phyloP scores from a whole-genome alignment of 1,139 yeast genomes.

The Eremothecium gossypii region DNA sequence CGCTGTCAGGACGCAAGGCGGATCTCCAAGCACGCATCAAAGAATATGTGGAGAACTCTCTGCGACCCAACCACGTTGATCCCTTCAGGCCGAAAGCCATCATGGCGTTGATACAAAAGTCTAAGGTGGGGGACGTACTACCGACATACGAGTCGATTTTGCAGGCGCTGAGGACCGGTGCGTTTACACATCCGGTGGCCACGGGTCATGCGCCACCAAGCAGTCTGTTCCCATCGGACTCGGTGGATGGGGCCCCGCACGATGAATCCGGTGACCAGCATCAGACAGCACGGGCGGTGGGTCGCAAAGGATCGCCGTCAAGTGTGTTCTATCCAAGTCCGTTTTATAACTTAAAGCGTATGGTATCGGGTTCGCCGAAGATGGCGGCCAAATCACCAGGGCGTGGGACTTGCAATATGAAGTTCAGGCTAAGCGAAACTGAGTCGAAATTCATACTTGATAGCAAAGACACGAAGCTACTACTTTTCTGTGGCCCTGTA shows the following conservation, averaged over 20 bases:
- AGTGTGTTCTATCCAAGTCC: slow-evolving; percentile 27
- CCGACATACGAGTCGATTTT: slow-evolving; percentile 34
- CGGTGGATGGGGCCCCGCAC: background rate
- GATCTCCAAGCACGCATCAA: slow-evolving; percentile 42
- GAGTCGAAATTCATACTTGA: slow-evolving; percentile 32
- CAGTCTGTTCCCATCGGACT: slow-evolving; percentile 1
- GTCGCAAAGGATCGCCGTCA: background rate
- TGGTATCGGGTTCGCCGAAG: slow-evolving; percentile 41
- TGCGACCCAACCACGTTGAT: slow-evolving; percentile 34
- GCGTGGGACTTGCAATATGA: slow-evolving; percentile 35
- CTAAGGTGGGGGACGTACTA: slow-evolving; percentile 31
- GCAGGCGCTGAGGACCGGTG: slow-evolving; percentile 17
- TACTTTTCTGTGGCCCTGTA: slow-evolving; percentile 40
- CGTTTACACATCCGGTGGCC: slow-evolving; percentile 16
- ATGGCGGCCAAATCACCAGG: slow-evolving; percentile 33
- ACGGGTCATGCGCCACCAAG: slow-evolving; percentile 18
- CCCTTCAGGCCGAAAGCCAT: slow-evolving; percentile 37
- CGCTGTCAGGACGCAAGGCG: slow-evolving; percentile 42
- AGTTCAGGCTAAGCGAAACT: slow-evolving; percentile 35
- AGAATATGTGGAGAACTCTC: slow-evolving; percentile 31
- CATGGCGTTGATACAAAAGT: slow-evolving; percentile 36
- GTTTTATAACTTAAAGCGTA: slow-evolving; percentile 39
- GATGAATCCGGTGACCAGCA: background rate
- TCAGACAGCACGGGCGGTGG: background rate
- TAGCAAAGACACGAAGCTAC: slow-evolving; percentile 32